phyloP scores from a whole-genome alignment of 2,329 filamentous ascomycete species.

The Fusarium cicatricum region DNA sequence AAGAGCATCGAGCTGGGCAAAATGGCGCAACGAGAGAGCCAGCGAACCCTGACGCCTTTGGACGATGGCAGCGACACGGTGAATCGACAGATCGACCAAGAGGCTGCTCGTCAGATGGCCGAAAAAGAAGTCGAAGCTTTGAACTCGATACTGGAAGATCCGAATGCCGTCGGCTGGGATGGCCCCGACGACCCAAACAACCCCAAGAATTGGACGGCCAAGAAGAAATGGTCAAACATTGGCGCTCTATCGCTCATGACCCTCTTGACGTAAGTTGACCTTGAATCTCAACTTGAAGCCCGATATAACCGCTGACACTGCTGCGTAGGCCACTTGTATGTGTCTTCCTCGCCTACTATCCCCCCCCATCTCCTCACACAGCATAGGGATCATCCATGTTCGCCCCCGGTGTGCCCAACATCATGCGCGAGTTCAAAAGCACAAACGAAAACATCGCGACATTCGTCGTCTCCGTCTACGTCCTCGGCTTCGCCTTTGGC shows the following conservation, averaged over 20 bases:
- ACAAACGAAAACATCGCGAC: slow-evolving; percentile 49
- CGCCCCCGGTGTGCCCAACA: slow-evolving; percentile 52
- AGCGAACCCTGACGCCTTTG: slow-evolving; percentile 29
- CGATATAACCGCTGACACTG: slow-evolving; percentile 2
- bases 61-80: neutral
- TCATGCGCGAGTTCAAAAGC: slow-evolving; percentile 56
- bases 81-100: slow-evolving; percentile 15
- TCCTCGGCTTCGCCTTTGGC: slow-evolving; percentile 63
- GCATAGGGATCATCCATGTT: slow-evolving; percentile 43
- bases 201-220: slow-evolving; percentile 71
- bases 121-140: neutral
- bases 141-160: slow-evolving; percentile 13
- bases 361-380: slow-evolving; percentile 11
- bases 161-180: slow-evolving; percentile 39
- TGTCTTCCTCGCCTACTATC: neutral
- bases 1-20: slow-evolving; percentile 9
- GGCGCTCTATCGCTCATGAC: slow-evolving; percentile 45
- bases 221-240: slow-evolving; percentile 50
- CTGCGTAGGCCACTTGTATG: slow-evolving; percentile 34
- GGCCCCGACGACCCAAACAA: slow-evolving; percentile 60
- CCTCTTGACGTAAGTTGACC: slow-evolving; percentile 36
- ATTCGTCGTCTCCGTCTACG: slow-evolving; percentile 55
- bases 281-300: neutral
- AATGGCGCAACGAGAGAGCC: slow-evolving; percentile 26
- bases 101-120: neutral